Evolutionary conservation across 441 rosid genomes (phyloP), one percentile per base, ranked within the genome.

Genomic region (Theobroma grandiflorum): DNA sequence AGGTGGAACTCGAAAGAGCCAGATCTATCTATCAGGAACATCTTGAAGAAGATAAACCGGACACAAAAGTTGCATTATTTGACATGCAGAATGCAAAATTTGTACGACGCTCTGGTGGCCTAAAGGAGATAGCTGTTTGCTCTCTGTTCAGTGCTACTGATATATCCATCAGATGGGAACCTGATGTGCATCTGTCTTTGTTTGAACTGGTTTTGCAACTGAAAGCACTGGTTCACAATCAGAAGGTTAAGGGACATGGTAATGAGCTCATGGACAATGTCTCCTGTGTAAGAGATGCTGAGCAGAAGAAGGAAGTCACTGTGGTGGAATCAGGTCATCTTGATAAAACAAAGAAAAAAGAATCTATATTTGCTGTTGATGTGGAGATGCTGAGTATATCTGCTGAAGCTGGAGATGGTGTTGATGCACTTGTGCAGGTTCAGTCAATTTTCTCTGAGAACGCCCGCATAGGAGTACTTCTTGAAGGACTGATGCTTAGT

Each of bases 381-480:
- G 94, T 97, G 79, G 98, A 97, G 89, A 86, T 77, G 84, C 86
- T 97, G 82, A 91, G 86, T 57, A 83, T 97, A 86, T 93, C 94
- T 85, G 99, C 96, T 83, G 97, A 73, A 78, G 96, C 81, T 68
- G 99, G 99, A 88, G 99, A 97, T 87, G 99, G 99, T 78, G 98
- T 95, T 80, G 98, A 93, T 65, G 90, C 89, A 75, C 71, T 75
- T 81, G 82, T 97, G 86, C 96, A 92, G 88, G 90, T 94, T 85
- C 98, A 96, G 42, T 97, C 99, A 87, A 97, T 97, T 83, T 97
- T 97, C 87, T 97, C 99, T 6, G 99, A 97, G 92, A 93, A 97
- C 87, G 98, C 97, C 33, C 89, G 91, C 61, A 96, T 97, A 80
- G 99, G 99, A 55, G 91, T 97, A 75, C 98, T 97, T 87, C 94